Conservation (phyloP, 306 rosid species). For the Vigna reflexopilosa region DNA sequence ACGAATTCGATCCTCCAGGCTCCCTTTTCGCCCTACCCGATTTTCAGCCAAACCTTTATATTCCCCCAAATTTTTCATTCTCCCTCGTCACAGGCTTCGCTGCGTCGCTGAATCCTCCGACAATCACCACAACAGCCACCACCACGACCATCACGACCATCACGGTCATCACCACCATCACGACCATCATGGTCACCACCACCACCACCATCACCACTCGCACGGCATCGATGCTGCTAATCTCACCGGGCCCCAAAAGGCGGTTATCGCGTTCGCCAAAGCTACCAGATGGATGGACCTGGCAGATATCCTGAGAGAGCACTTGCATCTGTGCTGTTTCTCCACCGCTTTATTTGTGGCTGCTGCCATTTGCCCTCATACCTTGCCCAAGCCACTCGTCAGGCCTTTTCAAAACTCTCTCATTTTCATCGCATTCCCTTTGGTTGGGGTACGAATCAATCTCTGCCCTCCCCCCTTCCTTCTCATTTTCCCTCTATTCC, state of each 20-base stretch:
- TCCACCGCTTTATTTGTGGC: conserved; percentile 77
- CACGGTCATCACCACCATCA: conserved; percentile 41
- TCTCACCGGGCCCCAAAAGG: conserved; percentile 70
- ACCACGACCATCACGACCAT: background rate
- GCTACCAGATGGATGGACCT: conserved; percentile 81
- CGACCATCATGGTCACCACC: background rate
- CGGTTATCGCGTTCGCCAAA: conserved; percentile 71
- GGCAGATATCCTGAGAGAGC: conserved; percentile 79
- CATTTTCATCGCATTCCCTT: conserved; percentile 77
- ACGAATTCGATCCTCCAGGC: conserved; percentile 48
- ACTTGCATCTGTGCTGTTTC: conserved; percentile 81
- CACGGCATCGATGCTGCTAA: conserved; percentile 46
- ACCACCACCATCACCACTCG: conserved; percentile 57
- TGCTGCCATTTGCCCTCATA: conserved; percentile 84
- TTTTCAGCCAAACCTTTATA: conserved; percentile 49
- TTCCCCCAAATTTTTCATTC: conserved; percentile 39
- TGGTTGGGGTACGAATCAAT: conserved; percentile 75
- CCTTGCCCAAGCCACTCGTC: conserved; percentile 68
- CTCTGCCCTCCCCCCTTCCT: background rate
- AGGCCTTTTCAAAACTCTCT: conserved; percentile 78
- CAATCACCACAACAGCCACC: conserved; percentile 39
- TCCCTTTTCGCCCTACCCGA: conserved; percentile 39
- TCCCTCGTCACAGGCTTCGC: conserved; percentile 49
- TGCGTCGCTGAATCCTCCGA: conserved; percentile 51
- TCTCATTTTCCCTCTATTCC: background rate